A percentile compares a stretch with the other conserved stretches of the same genome.
phyloP scores from a whole-genome alignment of 805 yeast genomes.

The Huiozyma sinensis region DNA sequence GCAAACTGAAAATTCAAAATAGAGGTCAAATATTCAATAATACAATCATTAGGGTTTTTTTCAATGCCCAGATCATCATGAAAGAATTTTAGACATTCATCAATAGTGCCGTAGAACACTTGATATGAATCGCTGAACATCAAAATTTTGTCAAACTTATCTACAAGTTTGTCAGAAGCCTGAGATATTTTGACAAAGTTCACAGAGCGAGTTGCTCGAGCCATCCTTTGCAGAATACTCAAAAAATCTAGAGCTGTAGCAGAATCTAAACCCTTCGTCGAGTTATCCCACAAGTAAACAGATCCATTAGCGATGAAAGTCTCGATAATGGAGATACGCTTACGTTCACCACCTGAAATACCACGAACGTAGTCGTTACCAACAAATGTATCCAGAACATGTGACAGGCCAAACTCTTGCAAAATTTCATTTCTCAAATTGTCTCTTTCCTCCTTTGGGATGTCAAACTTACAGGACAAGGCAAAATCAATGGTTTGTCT shows the following conservation, averaged over 20 bases:
- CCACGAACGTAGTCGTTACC: constrained; percentile 57
- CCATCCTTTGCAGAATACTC: constrained; percentile 34
- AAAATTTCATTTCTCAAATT: constrained; percentile 19
- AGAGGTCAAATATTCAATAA: constrained; percentile 53
- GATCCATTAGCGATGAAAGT: constrained; percentile 37
- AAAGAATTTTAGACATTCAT: constrained; percentile 38
- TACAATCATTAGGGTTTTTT: constrained; percentile 47
- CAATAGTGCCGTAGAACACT: constrained; percentile 36
- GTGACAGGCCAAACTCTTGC: constrained; percentile 35
- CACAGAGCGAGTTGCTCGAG: constrained; percentile 31
- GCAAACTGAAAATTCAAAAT: constrained; percentile 34
- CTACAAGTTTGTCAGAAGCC: constrained; percentile 39
- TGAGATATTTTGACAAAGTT: constrained; percentile 40
- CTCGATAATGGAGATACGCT: constrained; percentile 55
- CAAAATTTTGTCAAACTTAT: constrained; percentile 38
- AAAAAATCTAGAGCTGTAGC: constrained; percentile 40
- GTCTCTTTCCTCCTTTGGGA: constrained; percentile 19
- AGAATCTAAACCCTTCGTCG: constrained; percentile 42
- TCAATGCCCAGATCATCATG: constrained; percentile 36
- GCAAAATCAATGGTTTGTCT: constrained; percentile 49
- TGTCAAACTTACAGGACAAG: constrained; percentile 33
- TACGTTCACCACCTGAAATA: constrained; percentile 60
- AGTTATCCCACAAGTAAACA: constrained; percentile 43
- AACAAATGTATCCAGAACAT: constrained; percentile 47
- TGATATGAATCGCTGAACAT: constrained; percentile 39